Evolutionary conservation across 306 rosid genomes (phyloP), one percentile per base, ranked within the genome.

Genomic region (Vigna mungo): DNA sequence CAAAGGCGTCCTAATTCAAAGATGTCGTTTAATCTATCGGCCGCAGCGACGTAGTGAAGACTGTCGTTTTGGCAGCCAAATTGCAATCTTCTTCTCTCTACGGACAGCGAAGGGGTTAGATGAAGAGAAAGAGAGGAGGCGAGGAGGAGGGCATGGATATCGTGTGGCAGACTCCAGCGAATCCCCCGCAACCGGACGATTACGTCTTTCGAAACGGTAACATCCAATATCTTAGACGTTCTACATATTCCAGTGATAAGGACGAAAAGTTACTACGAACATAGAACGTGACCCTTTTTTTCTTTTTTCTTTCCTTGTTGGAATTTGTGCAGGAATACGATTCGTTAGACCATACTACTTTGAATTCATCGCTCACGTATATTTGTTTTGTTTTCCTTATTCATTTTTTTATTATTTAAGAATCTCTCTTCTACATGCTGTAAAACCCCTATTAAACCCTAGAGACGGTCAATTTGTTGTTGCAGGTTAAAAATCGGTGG

Each of bases 401-500:
- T 8, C 3, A 11, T 0, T 30, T 41, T 23, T 0, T 16, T 11
- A 23, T 36, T 4, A 4, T 36, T 17, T 72, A 34, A 14, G 25
- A 30, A 14, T 12, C 8, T 71, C 21, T 8, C 30, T 66, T 72
- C 0, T 49, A 12, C 41, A n/a, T 75, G 32, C 5, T 47, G 37
- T 61, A 17, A 60, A 82, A 74, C 82, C 84, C 41, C 77, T 60
- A 65, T 74, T 87, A 68, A 87, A 82, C 82, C 82, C 80, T 63
- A 59, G n/a, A 44, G 55, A 49, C 48, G 9, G 36, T 74, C 20
- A 43, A 77, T 68, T 77, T 75, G 34, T 71, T 59, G 64, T 54
- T 64, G 15, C 82, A 96, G 98, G 99, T 91, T 20, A 91, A 92
- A 76, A 89, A 91, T 72, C 89, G 97, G 10, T 96, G 99, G 99